Base-by-base conservation (phyloP, 768 basidiomycete genomes). In the Boletus pseudo-olivaceus region DNA sequence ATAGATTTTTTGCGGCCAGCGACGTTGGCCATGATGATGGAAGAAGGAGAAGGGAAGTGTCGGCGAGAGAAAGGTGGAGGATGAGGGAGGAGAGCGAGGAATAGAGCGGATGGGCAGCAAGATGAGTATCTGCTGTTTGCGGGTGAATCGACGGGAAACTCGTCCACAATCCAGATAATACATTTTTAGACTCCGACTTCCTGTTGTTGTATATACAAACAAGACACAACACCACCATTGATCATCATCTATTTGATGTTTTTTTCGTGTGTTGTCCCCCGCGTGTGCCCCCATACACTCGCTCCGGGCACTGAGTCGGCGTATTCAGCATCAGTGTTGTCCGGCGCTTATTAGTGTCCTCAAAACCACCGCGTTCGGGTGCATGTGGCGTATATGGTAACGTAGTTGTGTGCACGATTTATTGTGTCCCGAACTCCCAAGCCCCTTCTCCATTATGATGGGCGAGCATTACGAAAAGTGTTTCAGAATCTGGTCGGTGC, bases 1-100 rank as follows among this genome's bases (percentile, higher is more conserved):
- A 89, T 82, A 52, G 87, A 88, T 74, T 88, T 90, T 83, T 88
- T 90, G 66, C 90, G 84, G 72, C 78, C 83, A 64, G 86, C 79
- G 71, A 78, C 66, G 63, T 68, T 75, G 69, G 80, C 70, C 79
- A 81, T 81, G 64, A 75, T 77, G 63, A 60, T 58, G 55, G 59
- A 23, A 32, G 49, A 50, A 47, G 32, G 63, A 8, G 7, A 52
- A 11, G 55, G 26, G 32, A 9, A 3, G 4, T 15, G 39, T 46
- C 20, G 44, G 44, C 11, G 12, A n/a, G n/a, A 17, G 35, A 10
- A 17, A 53, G 4, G 29, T 7, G 10, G 47, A 15, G 47, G 12
- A 29, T 38, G 26, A 44, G 38, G 15, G 37, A 19, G 30, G 38
- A 27, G 26, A 32, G 46, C 27, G 47, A 7, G n/a, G n/a, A 26